These are phyloP conservation scores for Boletellus emodensis DNA, from an alignment of 768 basidiomycete genomes.

Conservation along the genomic window DNA sequence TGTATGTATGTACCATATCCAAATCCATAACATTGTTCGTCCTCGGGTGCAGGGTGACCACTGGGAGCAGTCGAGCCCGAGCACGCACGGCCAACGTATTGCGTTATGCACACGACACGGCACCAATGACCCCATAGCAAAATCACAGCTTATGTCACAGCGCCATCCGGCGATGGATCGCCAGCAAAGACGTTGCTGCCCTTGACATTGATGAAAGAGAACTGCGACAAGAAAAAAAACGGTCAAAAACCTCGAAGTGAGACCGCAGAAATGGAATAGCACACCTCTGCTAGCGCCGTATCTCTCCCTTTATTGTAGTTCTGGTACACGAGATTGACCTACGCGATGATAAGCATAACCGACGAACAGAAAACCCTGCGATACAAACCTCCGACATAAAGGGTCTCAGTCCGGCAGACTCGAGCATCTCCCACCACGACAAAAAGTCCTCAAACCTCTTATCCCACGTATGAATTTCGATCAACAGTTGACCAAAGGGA, in stretches of 20 bases:
- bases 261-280: neutral
- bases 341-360: conserved; percentile 5
- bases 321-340: conserved; percentile 57
- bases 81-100: neutral
- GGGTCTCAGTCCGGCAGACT: conserved; percentile 44
- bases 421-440: conserved; percentile 45
- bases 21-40: conserved; percentile 17
- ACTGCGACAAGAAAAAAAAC: conserved; percentile 28
- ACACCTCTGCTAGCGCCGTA: conserved; percentile 49
- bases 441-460: conserved; percentile 36
- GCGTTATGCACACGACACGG: conserved; percentile 4
- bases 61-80: neutral
- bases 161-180: conserved; percentile 12
- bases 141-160: conserved; percentile 13
- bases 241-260: conserved; percentile 1
- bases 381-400: conserved; percentile 41
- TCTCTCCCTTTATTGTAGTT: conserved; percentile 48
- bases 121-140: neutral
- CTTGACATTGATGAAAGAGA: conserved; percentile 52
- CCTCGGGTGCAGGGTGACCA: neutral
- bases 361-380: neutral
- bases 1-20: conserved; percentile 14
- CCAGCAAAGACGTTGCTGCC: conserved; percentile 46
- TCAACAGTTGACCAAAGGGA: conserved; percentile 45
- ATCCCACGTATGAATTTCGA: conserved; percentile 42